A percentile compares a stretch with the other conserved stretches of the same genome.
These are phyloP conservation scores for Atalantia buxifolia DNA, from an alignment of 345 rosid species.

Conservation along the genomic window DNA sequence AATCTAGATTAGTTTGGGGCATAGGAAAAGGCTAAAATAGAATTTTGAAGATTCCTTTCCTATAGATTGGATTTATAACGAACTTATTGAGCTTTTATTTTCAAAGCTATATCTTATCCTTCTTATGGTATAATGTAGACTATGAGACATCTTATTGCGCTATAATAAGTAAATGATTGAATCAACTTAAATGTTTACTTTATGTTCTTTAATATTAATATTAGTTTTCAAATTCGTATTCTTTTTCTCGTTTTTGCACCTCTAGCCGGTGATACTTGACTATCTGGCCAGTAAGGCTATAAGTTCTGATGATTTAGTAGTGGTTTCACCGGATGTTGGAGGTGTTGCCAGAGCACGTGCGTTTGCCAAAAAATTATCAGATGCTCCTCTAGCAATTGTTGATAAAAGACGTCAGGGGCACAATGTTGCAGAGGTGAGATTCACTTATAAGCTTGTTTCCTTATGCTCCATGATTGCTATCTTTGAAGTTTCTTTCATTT, in stretches of 20 bases:
- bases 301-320: constrained; percentile 84
- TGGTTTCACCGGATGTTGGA: constrained; percentile 98
- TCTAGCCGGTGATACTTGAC: constrained; percentile 93
- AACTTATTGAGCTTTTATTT: neutral
- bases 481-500: neutral
- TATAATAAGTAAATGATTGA: neutral
- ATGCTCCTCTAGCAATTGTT: constrained; percentile 97
- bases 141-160: neutral
- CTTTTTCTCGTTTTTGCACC: constrained; percentile 8
- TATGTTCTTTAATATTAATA: neutral
- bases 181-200: neutral
- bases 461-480: neutral
- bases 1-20: neutral
- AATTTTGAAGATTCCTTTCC: neutral
- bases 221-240: neutral
- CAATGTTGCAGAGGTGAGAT: constrained; percentile 90
- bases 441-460: neutral
- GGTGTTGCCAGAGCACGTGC: constrained; percentile 97
- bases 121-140: neutral
- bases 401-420: constrained; percentile 97
- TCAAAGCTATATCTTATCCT: neutral
- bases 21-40: constrained; percentile 6
- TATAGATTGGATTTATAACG: neutral
- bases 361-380: constrained; percentile 90
- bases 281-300: constrained; percentile 93